Base-by-base conservation (phyloP, 352 stramenopile genomes). In the Phytophthora podocarpi region DNA sequence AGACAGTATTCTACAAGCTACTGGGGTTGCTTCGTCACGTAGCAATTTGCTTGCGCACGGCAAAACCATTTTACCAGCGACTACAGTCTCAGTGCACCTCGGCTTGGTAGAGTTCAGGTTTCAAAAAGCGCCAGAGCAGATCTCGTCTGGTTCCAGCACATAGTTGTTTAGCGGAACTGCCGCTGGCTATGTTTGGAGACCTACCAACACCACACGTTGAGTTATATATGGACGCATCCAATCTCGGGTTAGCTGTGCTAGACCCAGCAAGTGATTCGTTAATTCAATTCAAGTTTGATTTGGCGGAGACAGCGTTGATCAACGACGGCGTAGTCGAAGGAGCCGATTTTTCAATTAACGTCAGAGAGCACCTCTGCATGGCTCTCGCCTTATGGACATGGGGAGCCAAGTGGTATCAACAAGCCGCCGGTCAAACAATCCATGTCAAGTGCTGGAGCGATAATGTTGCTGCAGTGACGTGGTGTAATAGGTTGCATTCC, bases 311-410 rank as follows among this genome's bases (percentile, higher is more conserved):
- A 11, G n/a, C 4, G 20, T 16, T 1, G 5, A 12, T 13, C 3
- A 34, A 32, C 11, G 41, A 10, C n/a, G n/a, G n/a, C n/a, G n/a
- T n/a, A n/a, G n/a, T n/a, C n/a, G n/a, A n/a, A n/a, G n/a, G n/a
- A n/a, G n/a, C 9, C 3, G 23, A 55, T 11, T 78, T 73, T 24
- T 69, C 60, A 0, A 76, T 74, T 23, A 78, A 81, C 28, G 68
- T 76, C 1, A 45, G 67, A 15, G 64, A 78, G 24, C 57, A 78
- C 7, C 5, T 74, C 1, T 51, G 64, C 27, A 60, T 80, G 0
- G 68, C 58, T 0, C 15, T 81, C 0, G 61, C 61, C 0, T 0
- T 66, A 2, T 53, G 43, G 34, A 32, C 58, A 1, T 78, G 58
- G 65, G 73, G 56, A 10, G n/a, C 35, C 21, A 35, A 31, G 8